A percentile compares a stretch with the other conserved stretches of the same genome.
These are phyloP conservation scores for Schwanniomyces pseudopolymorphus DNA, from an alignment of 805 yeast genomes.

Conservation along the genomic window DNA sequence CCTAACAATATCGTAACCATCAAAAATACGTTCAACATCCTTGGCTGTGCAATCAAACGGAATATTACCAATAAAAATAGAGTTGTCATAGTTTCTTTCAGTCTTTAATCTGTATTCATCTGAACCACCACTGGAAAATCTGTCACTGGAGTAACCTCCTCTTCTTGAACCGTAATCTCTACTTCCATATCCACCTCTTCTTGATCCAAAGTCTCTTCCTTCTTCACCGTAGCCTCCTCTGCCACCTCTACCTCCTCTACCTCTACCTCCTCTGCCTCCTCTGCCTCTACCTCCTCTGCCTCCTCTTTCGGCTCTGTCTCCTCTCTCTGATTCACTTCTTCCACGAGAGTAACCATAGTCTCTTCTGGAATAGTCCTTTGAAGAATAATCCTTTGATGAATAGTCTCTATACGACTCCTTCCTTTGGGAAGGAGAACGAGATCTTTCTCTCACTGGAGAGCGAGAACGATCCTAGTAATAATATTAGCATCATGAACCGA, in stretches of 20 bases:
- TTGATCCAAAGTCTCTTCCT: constrained; percentile 21
- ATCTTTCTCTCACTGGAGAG: constrained; percentile 34
- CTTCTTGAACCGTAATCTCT: constrained; percentile 13
- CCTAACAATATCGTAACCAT: constrained; percentile 56
- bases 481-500: constrained; percentile 16
- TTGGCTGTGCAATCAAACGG: constrained; percentile 63
- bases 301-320: constrained; percentile 10
- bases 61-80: constrained; percentile 72
- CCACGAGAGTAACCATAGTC: constrained; percentile 31
- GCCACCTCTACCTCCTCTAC: constrained; percentile 16
- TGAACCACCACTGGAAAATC: constrained; percentile 12
- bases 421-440: constrained; percentile 39
- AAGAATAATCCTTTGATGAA: constrained; percentile 36
- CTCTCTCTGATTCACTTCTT: constrained; percentile 8
- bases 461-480: constrained; percentile 33
- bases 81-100: constrained; percentile 62
- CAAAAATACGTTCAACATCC: constrained; percentile 60
- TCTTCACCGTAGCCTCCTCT: constrained; percentile 13
- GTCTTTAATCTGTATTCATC: constrained; percentile 32
- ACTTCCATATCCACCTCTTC: constrained; percentile 20
- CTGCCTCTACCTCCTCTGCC: constrained; percentile 10
- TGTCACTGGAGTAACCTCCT: constrained; percentile 9
- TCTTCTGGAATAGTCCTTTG: constrained; percentile 21
- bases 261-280: constrained; percentile 6
- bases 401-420: constrained; percentile 23